A percentile compares a stretch with the other conserved stretches of the same genome.
phyloP scores from a whole-genome alignment of 208 protist species.

The Cochliopodium minus region DNA sequence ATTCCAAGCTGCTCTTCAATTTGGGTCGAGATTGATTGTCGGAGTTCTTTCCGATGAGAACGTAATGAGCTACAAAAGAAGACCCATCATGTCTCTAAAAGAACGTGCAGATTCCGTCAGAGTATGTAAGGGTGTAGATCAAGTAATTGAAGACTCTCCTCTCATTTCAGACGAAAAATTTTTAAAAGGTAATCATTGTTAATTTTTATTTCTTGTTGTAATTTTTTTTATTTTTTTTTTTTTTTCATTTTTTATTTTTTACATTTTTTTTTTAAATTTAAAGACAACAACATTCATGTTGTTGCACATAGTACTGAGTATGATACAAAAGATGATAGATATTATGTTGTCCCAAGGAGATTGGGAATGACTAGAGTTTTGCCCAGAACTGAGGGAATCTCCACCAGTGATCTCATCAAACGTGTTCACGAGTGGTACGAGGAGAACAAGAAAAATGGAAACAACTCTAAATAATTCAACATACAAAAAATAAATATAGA shows the following conservation, averaged over 20 bases:
- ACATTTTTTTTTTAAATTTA: too few species aligned
- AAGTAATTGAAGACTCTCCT: slow-evolving; percentile 63
- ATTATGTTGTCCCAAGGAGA: slow-evolving; percentile 53
- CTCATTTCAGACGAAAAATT: too few species aligned
- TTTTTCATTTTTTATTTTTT: too few species aligned
- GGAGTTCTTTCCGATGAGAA: slow-evolving; percentile 67
- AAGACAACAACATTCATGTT: slow-evolving; percentile 66
- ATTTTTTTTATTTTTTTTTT: too few species aligned
- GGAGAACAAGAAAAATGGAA: slow-evolving; percentile 30
- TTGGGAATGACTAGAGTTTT: slow-evolving; percentile 60
- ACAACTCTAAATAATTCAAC: slow-evolving; percentile 23
- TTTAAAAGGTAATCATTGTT: too few species aligned
- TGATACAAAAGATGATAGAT: slow-evolving; percentile 50
- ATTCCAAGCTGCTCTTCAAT: slow-evolving; percentile 53
- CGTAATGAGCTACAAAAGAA: slow-evolving; percentile 57
- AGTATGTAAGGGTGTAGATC: slow-evolving; percentile 60
- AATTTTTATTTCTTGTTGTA: too few species aligned
- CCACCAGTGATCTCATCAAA: slow-evolving; percentile 55
- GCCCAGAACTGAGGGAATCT: slow-evolving; percentile 66
- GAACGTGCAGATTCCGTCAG: slow-evolving; percentile 62
- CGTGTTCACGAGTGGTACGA: slow-evolving; percentile 46
- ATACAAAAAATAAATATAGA: neutral
- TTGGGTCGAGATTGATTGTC: slow-evolving; percentile 65
- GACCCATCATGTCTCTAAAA: slow-evolving; percentile 63
- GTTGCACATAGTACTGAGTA: slow-evolving; percentile 70